Conservation (phyloP, 352 stramenopile species). For the Thraustochytrium striatum region DNA sequence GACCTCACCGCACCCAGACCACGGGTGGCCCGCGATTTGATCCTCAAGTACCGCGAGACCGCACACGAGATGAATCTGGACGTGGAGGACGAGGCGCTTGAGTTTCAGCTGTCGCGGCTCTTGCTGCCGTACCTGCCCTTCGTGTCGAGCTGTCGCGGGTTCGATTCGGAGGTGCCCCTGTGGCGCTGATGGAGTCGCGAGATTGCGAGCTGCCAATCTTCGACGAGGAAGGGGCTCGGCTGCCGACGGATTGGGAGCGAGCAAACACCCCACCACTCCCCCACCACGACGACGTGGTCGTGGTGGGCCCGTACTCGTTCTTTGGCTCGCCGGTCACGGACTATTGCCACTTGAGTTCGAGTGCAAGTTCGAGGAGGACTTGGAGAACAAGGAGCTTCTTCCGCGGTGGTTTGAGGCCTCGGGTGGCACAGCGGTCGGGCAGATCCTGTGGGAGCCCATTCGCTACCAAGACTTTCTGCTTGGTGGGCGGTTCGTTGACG, state of each 20-base stretch:
- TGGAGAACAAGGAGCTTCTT: slow-evolving; percentile 76
- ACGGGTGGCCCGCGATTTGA: slow-evolving; percentile 79
- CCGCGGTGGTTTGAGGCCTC: slow-evolving; percentile 92
- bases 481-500: slow-evolving; percentile 63
- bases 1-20: slow-evolving; percentile 59
- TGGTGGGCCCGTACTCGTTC: slow-evolving; percentile 80
- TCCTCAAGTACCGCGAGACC: slow-evolving; percentile 88
- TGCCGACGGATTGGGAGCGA: slow-evolving; percentile 54
- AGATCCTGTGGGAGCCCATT: slow-evolving; percentile 81
- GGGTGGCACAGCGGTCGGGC: slow-evolving; percentile 77
- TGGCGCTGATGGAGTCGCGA: slow-evolving; percentile 80
- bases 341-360: slow-evolving; percentile 76
- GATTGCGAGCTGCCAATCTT: slow-evolving; percentile 76
- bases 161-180: slow-evolving; percentile 88
- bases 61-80: slow-evolving; percentile 81
- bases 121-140: slow-evolving; percentile 92
- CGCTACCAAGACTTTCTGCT: slow-evolving; percentile 77
- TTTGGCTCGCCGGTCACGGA: slow-evolving; percentile 79
- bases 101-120: slow-evolving; percentile 61
- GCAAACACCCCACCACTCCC: slow-evolving; percentile 70
- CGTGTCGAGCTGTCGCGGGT: slow-evolving; percentile 90
- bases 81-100: slow-evolving; percentile 38
- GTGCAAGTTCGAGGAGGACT: slow-evolving; percentile 87
- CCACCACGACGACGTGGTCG: slow-evolving; percentile 87
- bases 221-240: slow-evolving; percentile 53